Conservation (phyloP, 1,284 basidiomycete species). For the Blastosporella zonata region DNA sequence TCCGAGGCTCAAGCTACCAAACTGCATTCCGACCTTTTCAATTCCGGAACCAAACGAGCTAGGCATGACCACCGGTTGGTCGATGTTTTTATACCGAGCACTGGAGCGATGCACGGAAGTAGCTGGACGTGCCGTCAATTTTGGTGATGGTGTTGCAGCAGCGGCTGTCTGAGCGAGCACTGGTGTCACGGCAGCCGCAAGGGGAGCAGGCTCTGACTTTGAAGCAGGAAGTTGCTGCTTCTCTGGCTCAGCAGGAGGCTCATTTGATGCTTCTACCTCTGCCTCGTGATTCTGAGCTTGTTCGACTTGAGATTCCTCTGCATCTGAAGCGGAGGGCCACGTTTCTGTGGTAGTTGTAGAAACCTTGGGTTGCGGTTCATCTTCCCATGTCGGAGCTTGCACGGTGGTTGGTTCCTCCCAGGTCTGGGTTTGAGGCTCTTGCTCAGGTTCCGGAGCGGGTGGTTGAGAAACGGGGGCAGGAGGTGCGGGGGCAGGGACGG, state of each 20-base stretch:
- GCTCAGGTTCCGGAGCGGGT: slow-evolving; percentile 32
- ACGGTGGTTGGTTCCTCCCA: slow-evolving; percentile 78
- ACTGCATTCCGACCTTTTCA: slow-evolving; percentile 81
- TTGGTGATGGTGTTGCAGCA: slow-evolving; percentile 40
- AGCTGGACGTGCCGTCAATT: slow-evolving; percentile 41
- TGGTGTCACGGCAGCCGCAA: slow-evolving; percentile 25
- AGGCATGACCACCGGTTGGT: slow-evolving; percentile 77
- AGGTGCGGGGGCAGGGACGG: slow-evolving; percentile 20
- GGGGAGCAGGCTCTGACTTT: slow-evolving; percentile 27
- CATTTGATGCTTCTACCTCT: slow-evolving; percentile 34
- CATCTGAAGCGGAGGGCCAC: slow-evolving; percentile 34
- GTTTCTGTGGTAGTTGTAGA: slow-evolving; percentile 27
- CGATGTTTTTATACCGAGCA: slow-evolving; percentile 63
- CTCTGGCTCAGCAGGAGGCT: slow-evolving; percentile 25
- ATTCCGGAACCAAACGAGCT: slow-evolving; percentile 55
- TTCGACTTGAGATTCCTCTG: slow-evolving; percentile 24
- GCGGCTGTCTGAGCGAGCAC: slow-evolving; percentile 23
- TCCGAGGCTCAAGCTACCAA: slow-evolving; percentile 71
- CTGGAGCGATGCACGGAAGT: slow-evolving; percentile 51
- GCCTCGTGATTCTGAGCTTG: slow-evolving; percentile 27
- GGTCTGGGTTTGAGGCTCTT: slow-evolving; percentile 35
- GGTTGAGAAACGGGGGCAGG: slow-evolving; percentile 21
- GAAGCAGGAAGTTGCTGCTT: slow-evolving; percentile 19
- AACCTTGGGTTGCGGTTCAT: slow-evolving; percentile 53
- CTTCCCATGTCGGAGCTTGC: slow-evolving; percentile 71